Base-by-base conservation (phyloP, 192 early-diverging fungal species). In the Coemansia sp. region DNA sequence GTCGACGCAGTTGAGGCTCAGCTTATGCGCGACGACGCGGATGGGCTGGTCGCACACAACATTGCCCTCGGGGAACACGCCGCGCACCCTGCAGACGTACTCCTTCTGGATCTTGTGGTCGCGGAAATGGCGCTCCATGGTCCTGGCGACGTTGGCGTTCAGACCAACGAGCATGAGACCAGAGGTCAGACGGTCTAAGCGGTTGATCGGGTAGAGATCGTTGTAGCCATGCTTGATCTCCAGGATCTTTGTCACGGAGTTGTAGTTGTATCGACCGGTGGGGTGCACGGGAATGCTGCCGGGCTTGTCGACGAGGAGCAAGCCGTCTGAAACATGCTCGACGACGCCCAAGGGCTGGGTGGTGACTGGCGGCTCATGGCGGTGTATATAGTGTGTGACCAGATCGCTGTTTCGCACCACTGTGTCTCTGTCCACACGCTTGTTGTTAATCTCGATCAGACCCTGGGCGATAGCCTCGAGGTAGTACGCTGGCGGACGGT, bases 341-440 rank as follows among this genome's bases (percentile, higher is more conserved):
- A 96, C 83, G 12, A 98, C 83, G 9, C 77, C 69, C 30, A 96
- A 78, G 3, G 79, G 52, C 21, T 76, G 43, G 14, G 80, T 81
- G 15, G 87, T 84, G 0, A 96, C 87, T 10, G 95, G 94, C 6
- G 96, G 96, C 71, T 98, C 96, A 69, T 98, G 96, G 0, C 96
- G 86, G 76, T 98, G 96, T 24, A 91, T 89, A 15, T 82, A 71
- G 63, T 96, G 93, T 7, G 80, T 81, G 37, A 98, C 80, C 8
- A 92, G 53, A 55, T 98, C 94, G 30, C 81, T 80, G 66, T 92
- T 92, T 19, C 85, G 73, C 40, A 97, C 64, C 3, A 87, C 61
- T 9, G 90, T 90, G 39, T 85, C 81, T 4, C 66, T 54, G 0
- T 63, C 43, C 2, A 88, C 84, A 14, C 43, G 56, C 23, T 86